Evolutionary conservation across 495 filamentous ascomycete genomes (phyloP), one percentile per base, ranked within the genome.

Genomic region (Podospora anserina): DNA sequence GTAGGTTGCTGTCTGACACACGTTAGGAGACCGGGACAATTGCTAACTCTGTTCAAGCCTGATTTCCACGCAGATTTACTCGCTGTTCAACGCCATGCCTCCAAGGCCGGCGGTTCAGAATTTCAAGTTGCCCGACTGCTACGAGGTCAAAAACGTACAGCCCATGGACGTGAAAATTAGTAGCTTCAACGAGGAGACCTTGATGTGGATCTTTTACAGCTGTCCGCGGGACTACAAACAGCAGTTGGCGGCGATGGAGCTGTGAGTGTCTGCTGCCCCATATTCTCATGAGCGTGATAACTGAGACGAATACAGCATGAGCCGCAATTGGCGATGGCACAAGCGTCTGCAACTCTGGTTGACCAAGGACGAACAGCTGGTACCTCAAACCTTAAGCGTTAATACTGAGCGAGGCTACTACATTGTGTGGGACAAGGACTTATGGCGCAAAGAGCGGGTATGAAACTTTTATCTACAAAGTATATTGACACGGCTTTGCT

Each of bases 181-280:
- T 18, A 91, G 88, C 64, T 96, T 97, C 81, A 90, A 90, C 69
- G 92, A 96, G 67, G 94, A 97, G 76, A 96, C 93, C 0, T 83
- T 97, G 65, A 93, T 97, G 77, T 93, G 90, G 82, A 95, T 97
- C 69, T 97, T 97, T 83, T 97, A 96, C 81, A 92, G 89, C 79
- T 90, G 91, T 79, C 91, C 93, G 2, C 82, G 88, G 39, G 93
- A 96, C 75, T 84, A 91, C 68, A 87, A 93, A 79, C 94, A 97
- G 78, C 90, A 96, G 69, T 78, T 92, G 68, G 94, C 91, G 11
- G 92, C 92, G 2, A 82, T 87, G 54, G 93, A 97, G 77, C 83
- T 97, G 84, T 90, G 81, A 76, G 84, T 64, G 39, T 49, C 15
- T 6, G 15, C 15, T 49, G n/a, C 19, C 55, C 68, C 19, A 11